These are phyloP conservation scores for Cryphonectria parasitica DNA, from an alignment of 2,329 filamentous ascomycete species.

Conservation along the genomic window DNA sequence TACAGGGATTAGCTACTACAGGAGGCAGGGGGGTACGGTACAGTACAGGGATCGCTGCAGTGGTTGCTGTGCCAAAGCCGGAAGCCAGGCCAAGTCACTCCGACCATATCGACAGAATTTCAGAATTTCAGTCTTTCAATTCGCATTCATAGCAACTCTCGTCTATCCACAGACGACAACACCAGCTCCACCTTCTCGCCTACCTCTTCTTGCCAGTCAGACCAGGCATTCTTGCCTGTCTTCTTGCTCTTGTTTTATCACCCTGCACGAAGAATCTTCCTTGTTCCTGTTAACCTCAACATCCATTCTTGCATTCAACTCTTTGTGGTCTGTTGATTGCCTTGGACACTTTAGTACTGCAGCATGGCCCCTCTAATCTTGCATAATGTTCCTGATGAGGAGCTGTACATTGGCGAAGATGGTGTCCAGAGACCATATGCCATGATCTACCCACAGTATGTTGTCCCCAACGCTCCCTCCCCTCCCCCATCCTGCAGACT, in stretches of 20 bases:
- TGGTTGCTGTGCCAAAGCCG: conserved; percentile 21
- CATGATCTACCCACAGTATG: conserved; percentile 66
- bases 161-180: not conserved
- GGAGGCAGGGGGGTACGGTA: not conserved
- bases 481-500: conserved; percentile 10
- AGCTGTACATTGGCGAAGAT: conserved; percentile 68
- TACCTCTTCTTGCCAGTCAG: not conserved
- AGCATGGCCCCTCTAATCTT: conserved; percentile 68
- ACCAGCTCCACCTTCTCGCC: not conserved
- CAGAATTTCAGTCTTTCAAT: conserved; percentile 11
- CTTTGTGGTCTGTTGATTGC: not conserved
- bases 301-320: not conserved
- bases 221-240: not conserved
- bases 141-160: conserved; percentile 1
- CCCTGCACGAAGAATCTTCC: not conserved
- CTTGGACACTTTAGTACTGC: conserved; percentile 1
- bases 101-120: conserved; percentile 24
- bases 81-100: not conserved
- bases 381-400: conserved; percentile 71
- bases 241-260: not conserved
- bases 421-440: conserved; percentile 68
- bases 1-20: conserved; percentile 19
- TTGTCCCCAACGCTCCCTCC: not conserved
- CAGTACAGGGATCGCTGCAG: not conserved
- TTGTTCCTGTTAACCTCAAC: not conserved